phyloP scores from a whole-genome alignment of 768 basidiomycete species.

The Dictyophora rubrovolvata region DNA sequence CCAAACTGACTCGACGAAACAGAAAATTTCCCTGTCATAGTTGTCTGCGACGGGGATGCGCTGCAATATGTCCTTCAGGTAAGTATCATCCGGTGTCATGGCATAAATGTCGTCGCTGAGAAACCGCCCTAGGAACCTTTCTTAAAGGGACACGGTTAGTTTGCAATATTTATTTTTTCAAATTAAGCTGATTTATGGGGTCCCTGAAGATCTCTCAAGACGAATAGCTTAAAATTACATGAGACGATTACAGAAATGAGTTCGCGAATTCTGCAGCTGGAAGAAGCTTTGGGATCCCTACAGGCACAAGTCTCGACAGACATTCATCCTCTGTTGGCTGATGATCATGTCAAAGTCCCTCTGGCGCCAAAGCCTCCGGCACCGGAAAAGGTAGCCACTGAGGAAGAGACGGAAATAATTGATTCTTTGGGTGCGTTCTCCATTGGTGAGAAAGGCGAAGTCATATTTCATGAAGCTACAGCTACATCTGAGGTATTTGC shows the following conservation, averaged over 20 bases:
- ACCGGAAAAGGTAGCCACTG: constrained; percentile 10
- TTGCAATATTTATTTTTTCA: not conserved
- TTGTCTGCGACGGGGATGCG: constrained; percentile 7
- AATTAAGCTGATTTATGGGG: not conserved
- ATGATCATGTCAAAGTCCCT: not conserved
- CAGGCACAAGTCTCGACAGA: constrained; percentile 5
- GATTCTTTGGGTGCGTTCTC: constrained; percentile 39
- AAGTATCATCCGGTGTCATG: not conserved
- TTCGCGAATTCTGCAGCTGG: constrained; percentile 2
- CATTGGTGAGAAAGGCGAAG: constrained; percentile 38
- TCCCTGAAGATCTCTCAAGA: constrained; percentile 3
- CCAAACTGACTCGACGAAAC: not conserved
- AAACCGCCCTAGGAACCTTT: not conserved
- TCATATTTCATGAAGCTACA: constrained; percentile 40
- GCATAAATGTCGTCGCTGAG: not conserved
- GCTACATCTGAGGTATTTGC: constrained; percentile 40
- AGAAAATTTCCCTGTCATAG: constrained; percentile 9
- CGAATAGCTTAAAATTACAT: constrained; percentile 7
- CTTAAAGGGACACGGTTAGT: constrained; percentile 6
- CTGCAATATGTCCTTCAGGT: constrained; percentile 10
- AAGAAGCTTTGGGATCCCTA: constrained; percentile 4
- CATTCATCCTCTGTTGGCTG: constrained; percentile 2
- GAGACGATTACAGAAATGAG: constrained; percentile 10
- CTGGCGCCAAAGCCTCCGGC: constrained; percentile 5
- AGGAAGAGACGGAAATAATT: constrained; percentile 22